Evolutionary conservation across 2,329 filamentous ascomycete species (phyloP), one percentile per base, ranked within the genome.

Genomic region (Monilinia vaccinii-corymbosi): DNA sequence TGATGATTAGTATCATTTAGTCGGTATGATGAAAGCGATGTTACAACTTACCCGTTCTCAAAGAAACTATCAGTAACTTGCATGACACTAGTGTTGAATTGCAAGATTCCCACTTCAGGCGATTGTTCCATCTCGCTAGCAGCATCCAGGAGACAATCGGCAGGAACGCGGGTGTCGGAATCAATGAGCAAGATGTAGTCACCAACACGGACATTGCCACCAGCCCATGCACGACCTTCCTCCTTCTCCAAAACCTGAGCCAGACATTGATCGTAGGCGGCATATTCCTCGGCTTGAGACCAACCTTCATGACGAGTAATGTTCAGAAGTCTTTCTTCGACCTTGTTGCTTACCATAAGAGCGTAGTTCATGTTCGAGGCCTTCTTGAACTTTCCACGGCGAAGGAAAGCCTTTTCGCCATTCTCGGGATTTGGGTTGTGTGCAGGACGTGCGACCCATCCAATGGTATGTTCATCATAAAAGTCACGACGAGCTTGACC

Each of bases 181-280:
- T 91, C 87, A 70, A 91, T 88, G 61, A 92, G 76, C 32, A 89
- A 77, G 62, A 92, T 89, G 73, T 91, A 92, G 74, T 95, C 90
- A 61, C 91, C 91, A 21, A 95, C 78, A 56, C 90, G 88, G 66
- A 96, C 87, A 73, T 94, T 91, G 63, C 90, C 91, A 70, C 91
- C 89, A 23, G 89, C 89, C 87, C 87, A 89, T 31, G 87, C 87
- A 36, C 86, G 83, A 28, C 85, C 84, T 61, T 88, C 79, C 52
- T 85, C 73, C 31, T 65, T 82, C 49, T 85, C 80, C 40, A 92
- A 78, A 21, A 86, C 81, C 60, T 86, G 81, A 66, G 83, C 81
- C 47, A 92, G 78, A 62, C 82, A 79, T 68, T 78, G 73, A 71
- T 86, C 81, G 68, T 91, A 91, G 1, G 84, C 85, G 60, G 78